These are phyloP conservation scores for Colletotrichum liaoningense DNA, from an alignment of 2,329 filamentous ascomycete species.

Conservation along the genomic window DNA sequence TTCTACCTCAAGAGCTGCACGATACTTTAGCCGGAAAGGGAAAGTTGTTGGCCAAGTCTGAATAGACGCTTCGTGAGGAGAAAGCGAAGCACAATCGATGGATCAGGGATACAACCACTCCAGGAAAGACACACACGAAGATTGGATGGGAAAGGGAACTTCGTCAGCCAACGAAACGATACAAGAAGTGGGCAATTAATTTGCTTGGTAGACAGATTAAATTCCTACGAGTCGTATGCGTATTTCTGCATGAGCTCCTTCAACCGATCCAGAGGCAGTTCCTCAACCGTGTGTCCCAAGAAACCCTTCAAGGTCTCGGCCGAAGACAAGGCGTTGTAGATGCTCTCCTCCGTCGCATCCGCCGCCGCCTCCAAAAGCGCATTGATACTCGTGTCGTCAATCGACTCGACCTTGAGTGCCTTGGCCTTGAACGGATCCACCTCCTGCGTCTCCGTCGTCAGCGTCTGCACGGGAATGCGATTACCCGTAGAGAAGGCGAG, in stretches of 20 bases:
- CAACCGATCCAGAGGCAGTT: slow-evolving; percentile 58
- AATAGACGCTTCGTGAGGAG: background rate
- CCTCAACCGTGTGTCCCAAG: slow-evolving; percentile 60
- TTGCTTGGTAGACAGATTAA: background rate
- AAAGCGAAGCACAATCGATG: background rate
- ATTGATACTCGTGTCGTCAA: slow-evolving; percentile 71
- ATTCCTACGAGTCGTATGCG: slow-evolving; percentile 38
- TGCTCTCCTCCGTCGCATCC: slow-evolving; percentile 73
- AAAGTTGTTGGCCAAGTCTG: background rate
- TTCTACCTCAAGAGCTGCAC: background rate
- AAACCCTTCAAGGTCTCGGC: slow-evolving; percentile 69
- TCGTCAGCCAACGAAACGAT: background rate
- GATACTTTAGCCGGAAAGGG: slow-evolving; percentile 1
- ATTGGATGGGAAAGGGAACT: too few relatives aligned
- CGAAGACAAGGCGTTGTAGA: slow-evolving; percentile 73
- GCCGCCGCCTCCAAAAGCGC: slow-evolving; percentile 70
- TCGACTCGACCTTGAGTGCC: slow-evolving; percentile 53
- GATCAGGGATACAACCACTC: background rate
- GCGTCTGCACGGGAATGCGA: slow-evolving; percentile 56
- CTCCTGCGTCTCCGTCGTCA: slow-evolving; percentile 41
- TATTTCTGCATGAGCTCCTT: slow-evolving; percentile 58
- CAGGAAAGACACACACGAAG: background rate
- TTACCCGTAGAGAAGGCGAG: slow-evolving; percentile 74
- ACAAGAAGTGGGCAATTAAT: background rate
- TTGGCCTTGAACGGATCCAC: slow-evolving; percentile 55